Conservation (phyloP, 2,329 filamentous ascomycete genomes). For the Rutstroemia sp. region DNA sequence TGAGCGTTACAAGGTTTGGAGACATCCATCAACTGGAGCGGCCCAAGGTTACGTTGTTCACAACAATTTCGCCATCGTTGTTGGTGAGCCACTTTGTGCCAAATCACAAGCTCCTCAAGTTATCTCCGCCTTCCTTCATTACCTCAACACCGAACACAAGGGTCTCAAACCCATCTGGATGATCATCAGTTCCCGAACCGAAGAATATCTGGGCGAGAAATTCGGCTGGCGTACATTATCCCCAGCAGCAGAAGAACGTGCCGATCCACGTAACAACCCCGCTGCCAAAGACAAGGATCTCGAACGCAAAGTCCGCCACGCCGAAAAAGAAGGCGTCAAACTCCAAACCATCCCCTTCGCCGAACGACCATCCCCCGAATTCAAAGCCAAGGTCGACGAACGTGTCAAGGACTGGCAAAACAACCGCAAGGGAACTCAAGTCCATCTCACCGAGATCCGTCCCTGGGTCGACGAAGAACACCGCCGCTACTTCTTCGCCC, state of each 20-base stretch:
- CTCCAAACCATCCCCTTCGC: slow-evolving; percentile 66
- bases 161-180: slow-evolving; percentile 80
- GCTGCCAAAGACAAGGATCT: slow-evolving; percentile 68
- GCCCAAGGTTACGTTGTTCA: slow-evolving; percentile 77
- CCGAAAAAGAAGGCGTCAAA: slow-evolving; percentile 78
- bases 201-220: slow-evolving; percentile 71
- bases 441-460: slow-evolving; percentile 82
- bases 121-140: slow-evolving; percentile 66
- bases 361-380: slow-evolving; percentile 53
- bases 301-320: slow-evolving; percentile 73
- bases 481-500: slow-evolving; percentile 77
- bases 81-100: slow-evolving; percentile 84
- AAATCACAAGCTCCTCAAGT: slow-evolving; percentile 66
- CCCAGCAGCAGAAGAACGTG: slow-evolving; percentile 81
- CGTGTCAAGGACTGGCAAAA: slow-evolving; percentile 74
- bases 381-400: slow-evolving; percentile 62
- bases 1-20: slow-evolving; percentile 81
- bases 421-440: slow-evolving; percentile 74
- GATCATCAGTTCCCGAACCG: slow-evolving; percentile 69
- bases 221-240: slow-evolving; percentile 85
- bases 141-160: slow-evolving; percentile 63
- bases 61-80: slow-evolving; percentile 72
- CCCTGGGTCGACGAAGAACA: slow-evolving; percentile 82
- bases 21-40: slow-evolving; percentile 70
- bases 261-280: slow-evolving; percentile 64